A percentile compares a stretch with the other conserved stretches of the same genome.
These are phyloP conservation scores for Trichoderma asperelloides DNA, from an alignment of 495 filamentous ascomycete species.

Conservation along the genomic window DNA sequence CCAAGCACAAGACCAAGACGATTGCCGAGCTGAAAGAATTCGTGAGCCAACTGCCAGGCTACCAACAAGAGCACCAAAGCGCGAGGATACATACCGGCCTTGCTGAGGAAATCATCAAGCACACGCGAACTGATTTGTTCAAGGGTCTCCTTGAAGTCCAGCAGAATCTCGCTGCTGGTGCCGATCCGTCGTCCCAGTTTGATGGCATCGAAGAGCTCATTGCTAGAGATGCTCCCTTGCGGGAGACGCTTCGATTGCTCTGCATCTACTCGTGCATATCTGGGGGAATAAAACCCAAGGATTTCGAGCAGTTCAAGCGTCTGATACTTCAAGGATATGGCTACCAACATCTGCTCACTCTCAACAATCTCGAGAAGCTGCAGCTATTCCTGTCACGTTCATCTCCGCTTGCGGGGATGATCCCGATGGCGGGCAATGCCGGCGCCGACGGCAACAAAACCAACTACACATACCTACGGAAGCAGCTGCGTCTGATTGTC, in stretches of 20 bases:
- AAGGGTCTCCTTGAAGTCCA: conserved; percentile 84
- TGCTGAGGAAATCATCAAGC: conserved; percentile 88
- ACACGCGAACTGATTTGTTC: conserved; percentile 81
- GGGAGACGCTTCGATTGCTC: conserved; percentile 71
- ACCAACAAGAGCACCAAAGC: conserved; percentile 88
- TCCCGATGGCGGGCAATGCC: conserved; percentile 48
- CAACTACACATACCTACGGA: conserved; percentile 82
- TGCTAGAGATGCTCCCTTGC: conserved; percentile 68
- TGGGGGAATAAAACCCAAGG: conserved; percentile 76
- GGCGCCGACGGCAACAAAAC: conserved; percentile 59
- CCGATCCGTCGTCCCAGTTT: conserved; percentile 80
- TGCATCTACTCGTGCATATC: conserved; percentile 87
- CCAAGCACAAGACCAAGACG: conserved; percentile 78
- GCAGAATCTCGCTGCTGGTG: conserved; percentile 87
- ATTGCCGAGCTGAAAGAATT: conserved; percentile 86
- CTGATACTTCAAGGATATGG: conserved; percentile 89
- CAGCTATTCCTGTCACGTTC: conserved; percentile 67
- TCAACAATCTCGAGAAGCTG: conserved; percentile 83
- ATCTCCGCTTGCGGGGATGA: conserved; percentile 60
- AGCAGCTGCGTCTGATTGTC: conserved; percentile 77
- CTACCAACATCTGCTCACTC: conserved; percentile 84
- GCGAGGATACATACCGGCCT: conserved; percentile 84
- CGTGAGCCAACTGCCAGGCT: conserved; percentile 80
- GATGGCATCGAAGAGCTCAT: conserved; percentile 90
- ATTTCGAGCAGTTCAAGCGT: conserved; percentile 81